Base-by-base conservation (phyloP, 2,329 filamentous ascomycete genomes). In the Colletotrichum echinochloae region DNA sequence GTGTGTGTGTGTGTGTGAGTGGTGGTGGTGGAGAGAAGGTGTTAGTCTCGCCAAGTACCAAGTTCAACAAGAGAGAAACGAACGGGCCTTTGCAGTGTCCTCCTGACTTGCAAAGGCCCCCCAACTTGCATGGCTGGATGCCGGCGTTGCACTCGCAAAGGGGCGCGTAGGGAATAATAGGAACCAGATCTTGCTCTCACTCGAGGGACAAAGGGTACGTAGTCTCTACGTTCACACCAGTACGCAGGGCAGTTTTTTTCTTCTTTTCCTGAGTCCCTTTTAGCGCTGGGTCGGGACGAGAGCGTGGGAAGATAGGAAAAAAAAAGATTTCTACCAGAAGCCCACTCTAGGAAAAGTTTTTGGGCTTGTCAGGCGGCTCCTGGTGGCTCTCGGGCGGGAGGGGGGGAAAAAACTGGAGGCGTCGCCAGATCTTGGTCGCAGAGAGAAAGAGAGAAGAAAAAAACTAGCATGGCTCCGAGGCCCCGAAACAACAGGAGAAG, bases 111-210 rank as follows among this genome's bases (percentile, higher is more conserved):
- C 64, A 67, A 63, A 71, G 62, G 18, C 18, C 16, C 57, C 65
- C 49, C 68, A n/a, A n/a, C n/a, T n/a, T n/a, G n/a, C 35, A 68
- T 54, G 52, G 51, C 64, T 67, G 46, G 54, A 59, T 68, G 64
- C 67, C 68, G 68, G 64, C 64, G 64, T 68, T 71, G 68, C 64
- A 63, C 68, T 68, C 52, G 59, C 44, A 54, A 33, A 35, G 46
- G 37, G 23, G 37, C 37, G 55, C 55, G 23, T 28, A 26, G 23
- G 23, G 28, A 44, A 44, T 23, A 44, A 44, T 23, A n/a, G 33
- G 20, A 54, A n/a, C 48, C 41, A 52, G 35, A 48, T 30, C 9
- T 52, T 28, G 30, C 16, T 61, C 59, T 54, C 26, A 16, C 48
- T 41, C 18, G 64, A 48, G 48, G 39, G 48, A 51, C 23, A 35